A percentile compares a stretch with the other conserved stretches of the same genome.
Evolutionary conservation across 805 yeast species (phyloP).

Genomic region (Candida morakotiae): DNA sequence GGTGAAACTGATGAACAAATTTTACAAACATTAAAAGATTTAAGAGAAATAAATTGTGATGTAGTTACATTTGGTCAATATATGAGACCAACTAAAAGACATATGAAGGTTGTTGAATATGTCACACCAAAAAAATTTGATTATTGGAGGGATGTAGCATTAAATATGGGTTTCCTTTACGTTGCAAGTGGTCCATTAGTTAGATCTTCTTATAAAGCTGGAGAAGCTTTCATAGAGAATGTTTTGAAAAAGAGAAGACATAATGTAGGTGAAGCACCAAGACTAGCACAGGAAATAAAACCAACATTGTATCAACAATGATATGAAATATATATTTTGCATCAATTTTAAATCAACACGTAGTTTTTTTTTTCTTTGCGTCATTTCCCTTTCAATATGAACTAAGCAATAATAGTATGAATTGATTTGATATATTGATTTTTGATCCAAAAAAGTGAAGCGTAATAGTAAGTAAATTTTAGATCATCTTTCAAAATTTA

Average conservation of each 20-base stretch:
- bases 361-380: too few relatives aligned
- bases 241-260: conserved; percentile 73
- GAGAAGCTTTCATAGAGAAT: conserved; percentile 95
- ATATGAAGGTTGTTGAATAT: conserved; percentile 96
- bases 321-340: too few relatives aligned
- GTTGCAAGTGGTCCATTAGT: conserved; percentile 98
- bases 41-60: conserved; percentile 76
- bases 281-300: conserved; percentile 22
- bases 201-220: conserved; percentile 95
- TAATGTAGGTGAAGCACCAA: conserved; percentile 40
- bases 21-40: conserved; percentile 65
- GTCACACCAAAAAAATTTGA: conserved; percentile 92
- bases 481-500: too few relatives aligned
- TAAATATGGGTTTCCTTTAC: conserved; percentile 87
- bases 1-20: conserved; percentile 95
- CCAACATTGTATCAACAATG: conserved; percentile 10
- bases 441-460: too few relatives aligned
- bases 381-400: background rate
- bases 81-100: conserved; percentile 98
- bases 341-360: too few relatives aligned
- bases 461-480: too few relatives aligned
- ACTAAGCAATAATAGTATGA: background rate
- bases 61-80: conserved; percentile 98
- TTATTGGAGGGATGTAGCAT: conserved; percentile 83
- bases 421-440: too few relatives aligned